Base-by-base conservation (phyloP, 441 rosid species). In the Brassica balearica region DNA sequence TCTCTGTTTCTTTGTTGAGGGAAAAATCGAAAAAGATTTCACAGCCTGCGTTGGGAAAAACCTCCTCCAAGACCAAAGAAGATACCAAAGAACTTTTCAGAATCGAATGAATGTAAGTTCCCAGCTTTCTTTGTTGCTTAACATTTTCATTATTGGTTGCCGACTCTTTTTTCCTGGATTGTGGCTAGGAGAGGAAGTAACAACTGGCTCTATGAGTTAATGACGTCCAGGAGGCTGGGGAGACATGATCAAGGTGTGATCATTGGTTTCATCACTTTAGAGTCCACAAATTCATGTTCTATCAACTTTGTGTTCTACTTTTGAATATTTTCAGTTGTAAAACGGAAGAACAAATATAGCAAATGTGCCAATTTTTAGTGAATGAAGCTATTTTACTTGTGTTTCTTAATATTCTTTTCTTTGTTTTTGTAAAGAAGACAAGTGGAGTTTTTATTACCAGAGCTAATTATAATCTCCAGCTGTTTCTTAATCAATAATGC, bases 131-230 rank as follows among this genome's bases (percentile, higher is more conserved):
- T 25, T 25, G 27, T 25, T 25, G 27, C 27, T 25, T 25, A 25
- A 25, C 27, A 25, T 25, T 25, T 25, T 25, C 27, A 25, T 25
- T 25, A 25, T 25, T 25, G 27, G 27, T 25, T 25, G 27, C 27
- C 27, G 27, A 25, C 27, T 25, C 27, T 25, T 25, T 25, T 25
- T 25, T 25, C 27, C 27, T 25, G 27, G 27, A 25, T 25, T 25
- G 27, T 25, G 27, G 27, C 41, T 6, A 36, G 8, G 8, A 36
- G 82, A 80, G 65, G 84, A 88, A 85, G 82, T 88, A 41, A 86
- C 90, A 60, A 78, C 27, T 80, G 63, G 91, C 61, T 80, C 84
- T 89, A 89, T 64, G 85, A 87, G 27, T 25, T 25, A 25, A 25
- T 25, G 27, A 25, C 55, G 91, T 86, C 73, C 80, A 83, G 56